phyloP scores from a whole-genome alignment of 1,284 basidiomycete species.

The Heterobasidion irregulare region DNA sequence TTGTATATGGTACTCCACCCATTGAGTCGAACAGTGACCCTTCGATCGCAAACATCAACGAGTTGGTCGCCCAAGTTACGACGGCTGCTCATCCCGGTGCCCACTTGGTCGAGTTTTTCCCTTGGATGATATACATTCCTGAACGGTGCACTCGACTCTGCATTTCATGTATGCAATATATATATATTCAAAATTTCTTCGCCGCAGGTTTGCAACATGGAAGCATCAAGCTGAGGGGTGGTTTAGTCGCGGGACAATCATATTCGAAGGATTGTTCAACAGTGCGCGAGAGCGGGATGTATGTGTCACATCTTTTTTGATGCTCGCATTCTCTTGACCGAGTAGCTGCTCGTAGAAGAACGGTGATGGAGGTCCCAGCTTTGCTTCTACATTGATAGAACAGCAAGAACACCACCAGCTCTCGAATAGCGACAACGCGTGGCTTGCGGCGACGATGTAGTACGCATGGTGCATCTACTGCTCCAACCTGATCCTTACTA shows the following conservation, averaged over 20 bases:
- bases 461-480: background rate
- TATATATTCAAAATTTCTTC: slow-evolving; percentile 2
- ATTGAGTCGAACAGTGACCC: slow-evolving; percentile 2
- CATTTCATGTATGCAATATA: background rate
- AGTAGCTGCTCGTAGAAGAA: background rate
- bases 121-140: slow-evolving; percentile 4
- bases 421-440: slow-evolving; percentile 1
- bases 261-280: slow-evolving; percentile 4
- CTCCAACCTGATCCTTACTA: background rate
- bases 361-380: slow-evolving; percentile 4
- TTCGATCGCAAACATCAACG: background rate
- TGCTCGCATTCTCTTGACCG: background rate
- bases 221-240: slow-evolving; percentile 4
- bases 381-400: slow-evolving; percentile 1
- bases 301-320: background rate
- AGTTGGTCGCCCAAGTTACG: background rate
- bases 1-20: slow-evolving; percentile 1
- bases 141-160: background rate
- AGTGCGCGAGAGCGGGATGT: slow-evolving; percentile 1
- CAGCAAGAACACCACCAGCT: background rate
- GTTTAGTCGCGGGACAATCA: background rate
- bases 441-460: slow-evolving; percentile 6
- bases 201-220: slow-evolving; percentile 2
- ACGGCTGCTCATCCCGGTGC: background rate
- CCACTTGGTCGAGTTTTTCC: slow-evolving; percentile 2